Conservation (phyloP, 75 land plant species). For the Sequoia sempervirens region DNA sequence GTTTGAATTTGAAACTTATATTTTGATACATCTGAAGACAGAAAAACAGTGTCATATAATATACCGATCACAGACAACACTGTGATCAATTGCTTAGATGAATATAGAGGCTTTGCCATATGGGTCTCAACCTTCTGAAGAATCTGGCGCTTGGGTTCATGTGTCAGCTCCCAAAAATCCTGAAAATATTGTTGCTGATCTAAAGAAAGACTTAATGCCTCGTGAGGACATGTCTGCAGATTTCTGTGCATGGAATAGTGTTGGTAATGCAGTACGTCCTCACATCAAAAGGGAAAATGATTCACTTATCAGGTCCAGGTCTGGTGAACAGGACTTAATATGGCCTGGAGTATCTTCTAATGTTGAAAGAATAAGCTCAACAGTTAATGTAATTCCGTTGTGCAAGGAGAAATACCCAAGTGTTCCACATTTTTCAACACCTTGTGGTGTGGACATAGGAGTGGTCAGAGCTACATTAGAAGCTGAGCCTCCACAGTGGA, state of each 20-base stretch:
- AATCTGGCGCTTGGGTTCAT: neutral
- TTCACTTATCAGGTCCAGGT: neutral
- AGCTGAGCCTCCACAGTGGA: conserved; percentile 85
- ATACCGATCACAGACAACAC: neutral
- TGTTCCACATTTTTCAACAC: neutral
- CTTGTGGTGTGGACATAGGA: neutral
- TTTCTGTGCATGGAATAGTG: neutral
- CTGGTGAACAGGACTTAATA: neutral
- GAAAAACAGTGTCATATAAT: neutral
- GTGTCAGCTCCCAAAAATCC: neutral
- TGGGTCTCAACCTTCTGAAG: neutral
- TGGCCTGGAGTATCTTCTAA: neutral
- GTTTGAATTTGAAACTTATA: neutral
- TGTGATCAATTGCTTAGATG: neutral
- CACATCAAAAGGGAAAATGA: neutral
- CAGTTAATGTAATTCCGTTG: neutral
- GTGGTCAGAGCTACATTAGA: conserved; percentile 52
- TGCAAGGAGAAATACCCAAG: neutral
- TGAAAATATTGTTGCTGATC: neutral
- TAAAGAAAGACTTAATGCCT: neutral
- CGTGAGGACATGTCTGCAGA: neutral
- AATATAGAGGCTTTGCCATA: neutral
- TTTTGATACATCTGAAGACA: neutral
- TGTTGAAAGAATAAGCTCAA: neutral
- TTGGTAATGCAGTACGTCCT: neutral